A percentile compares a stretch with the other conserved stretches of the same genome.
Conservation (phyloP, 164 flowering plant species). For the Berberis thunbergii region DNA sequence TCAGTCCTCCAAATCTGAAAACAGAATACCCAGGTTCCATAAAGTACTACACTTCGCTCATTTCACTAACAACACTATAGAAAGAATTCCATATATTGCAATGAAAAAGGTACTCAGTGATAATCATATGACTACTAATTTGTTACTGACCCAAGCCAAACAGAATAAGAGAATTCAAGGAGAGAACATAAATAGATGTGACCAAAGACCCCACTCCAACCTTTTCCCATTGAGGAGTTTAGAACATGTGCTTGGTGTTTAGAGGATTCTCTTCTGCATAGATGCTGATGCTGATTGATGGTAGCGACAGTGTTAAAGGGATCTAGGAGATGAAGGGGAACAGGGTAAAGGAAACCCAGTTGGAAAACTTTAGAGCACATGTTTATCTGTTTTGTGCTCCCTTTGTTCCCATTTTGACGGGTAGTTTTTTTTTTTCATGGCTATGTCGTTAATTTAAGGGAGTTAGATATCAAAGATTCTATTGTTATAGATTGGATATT, state of each 20-base stretch:
- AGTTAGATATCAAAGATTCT: no score
- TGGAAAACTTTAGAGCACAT: neutral
- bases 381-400: no score
- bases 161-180: constrained; percentile 3
- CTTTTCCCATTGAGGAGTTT: constrained; percentile 4
- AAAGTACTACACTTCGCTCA: constrained; percentile 8
- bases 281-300: constrained; percentile 7
- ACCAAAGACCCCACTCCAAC: constrained; percentile 8
- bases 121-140: no score
- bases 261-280: constrained; percentile 7
- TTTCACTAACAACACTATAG: constrained; percentile 4
- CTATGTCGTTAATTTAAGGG: no score
- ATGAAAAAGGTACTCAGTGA: neutral
- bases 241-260: constrained; percentile 6
- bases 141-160: constrained; percentile 7
- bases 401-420: no score
- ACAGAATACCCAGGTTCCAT: constrained; percentile 15
- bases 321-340: constrained; percentile 13
- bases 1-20: constrained; percentile 11
- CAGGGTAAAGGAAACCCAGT: constrained; percentile 9
- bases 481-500: no score
- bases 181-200: constrained; percentile 14
- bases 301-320: constrained; percentile 9
- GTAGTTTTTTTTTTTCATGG: no score
- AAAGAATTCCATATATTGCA: neutral